phyloP scores from a whole-genome alignment of 148 eudicot species.

The Polygonum aviculare region DNA sequence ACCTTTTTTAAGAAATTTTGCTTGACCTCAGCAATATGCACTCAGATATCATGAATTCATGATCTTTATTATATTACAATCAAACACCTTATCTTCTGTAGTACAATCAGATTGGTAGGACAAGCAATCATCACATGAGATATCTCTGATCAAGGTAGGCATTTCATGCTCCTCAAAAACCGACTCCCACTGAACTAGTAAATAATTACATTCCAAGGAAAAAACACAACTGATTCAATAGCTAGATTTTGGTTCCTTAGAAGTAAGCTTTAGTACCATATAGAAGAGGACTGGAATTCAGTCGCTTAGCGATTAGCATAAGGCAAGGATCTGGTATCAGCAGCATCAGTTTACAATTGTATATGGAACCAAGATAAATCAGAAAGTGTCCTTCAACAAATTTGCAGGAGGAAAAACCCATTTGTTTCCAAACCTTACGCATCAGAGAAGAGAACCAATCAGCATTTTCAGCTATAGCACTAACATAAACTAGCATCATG shows the following conservation, averaged over 20 bases:
- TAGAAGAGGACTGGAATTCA: background rate
- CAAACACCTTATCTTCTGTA: background rate
- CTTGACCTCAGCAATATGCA: background rate
- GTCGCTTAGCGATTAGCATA: background rate
- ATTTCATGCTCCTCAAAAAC: background rate
- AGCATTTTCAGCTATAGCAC: background rate
- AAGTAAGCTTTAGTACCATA: background rate
- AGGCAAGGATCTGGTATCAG: background rate
- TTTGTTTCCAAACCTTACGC: background rate
- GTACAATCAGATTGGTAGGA: background rate
- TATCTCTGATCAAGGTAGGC: background rate
- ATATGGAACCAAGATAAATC: background rate
- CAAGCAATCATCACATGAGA: background rate
- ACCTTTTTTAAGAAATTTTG: background rate
- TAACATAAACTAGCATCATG: background rate
- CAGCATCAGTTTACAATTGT: background rate
- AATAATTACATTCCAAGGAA: background rate
- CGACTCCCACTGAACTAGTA: background rate
- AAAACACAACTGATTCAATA: background rate
- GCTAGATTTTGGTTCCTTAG: background rate
- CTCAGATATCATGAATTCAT: background rate
- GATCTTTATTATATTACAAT: background rate
- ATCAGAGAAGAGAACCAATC: background rate
- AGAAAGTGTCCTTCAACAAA: background rate
- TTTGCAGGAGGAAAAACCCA: background rate